Evolutionary conservation across 2,329 filamentous ascomycete genomes (phyloP).

Genomic region (Calycina herbarum): DNA sequence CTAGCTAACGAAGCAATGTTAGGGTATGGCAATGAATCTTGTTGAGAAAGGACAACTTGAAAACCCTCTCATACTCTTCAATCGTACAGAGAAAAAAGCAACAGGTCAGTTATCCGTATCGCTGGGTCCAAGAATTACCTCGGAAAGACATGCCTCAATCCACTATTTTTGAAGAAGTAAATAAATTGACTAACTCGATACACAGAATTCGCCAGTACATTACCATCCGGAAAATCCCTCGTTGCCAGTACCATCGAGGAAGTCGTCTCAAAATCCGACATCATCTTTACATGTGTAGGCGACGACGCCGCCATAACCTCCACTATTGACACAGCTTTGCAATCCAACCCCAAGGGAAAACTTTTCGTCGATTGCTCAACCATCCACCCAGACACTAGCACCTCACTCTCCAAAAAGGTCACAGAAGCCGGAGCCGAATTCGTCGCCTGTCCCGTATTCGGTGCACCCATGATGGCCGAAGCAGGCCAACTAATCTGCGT

Average conservation of each 20-base stretch:
- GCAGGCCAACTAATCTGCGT: slow-evolving; percentile 71
- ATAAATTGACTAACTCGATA: neutral
- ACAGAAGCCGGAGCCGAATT: slow-evolving; percentile 66
- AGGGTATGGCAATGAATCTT: slow-evolving; percentile 80
- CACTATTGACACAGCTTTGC: slow-evolving; percentile 58
- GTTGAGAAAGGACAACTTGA: slow-evolving; percentile 73
- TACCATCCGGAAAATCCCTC: slow-evolving; percentile 62
- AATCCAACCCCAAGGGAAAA: slow-evolving; percentile 63
- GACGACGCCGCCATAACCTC: slow-evolving; percentile 73
- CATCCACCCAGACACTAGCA: slow-evolving; percentile 78
- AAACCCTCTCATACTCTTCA: slow-evolving; percentile 74
- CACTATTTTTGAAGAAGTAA: too few relatives aligned
- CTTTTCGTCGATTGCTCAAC: slow-evolving; percentile 87
- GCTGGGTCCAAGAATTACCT: neutral
- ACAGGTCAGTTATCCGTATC: slow-evolving; percentile 18
- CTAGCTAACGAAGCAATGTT: neutral
- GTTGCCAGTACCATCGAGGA: slow-evolving; percentile 65
- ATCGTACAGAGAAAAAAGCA: slow-evolving; percentile 70
- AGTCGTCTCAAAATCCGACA: slow-evolving; percentile 66
- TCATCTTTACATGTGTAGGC: slow-evolving; percentile 80
- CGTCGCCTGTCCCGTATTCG: slow-evolving; percentile 71
- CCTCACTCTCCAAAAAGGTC: slow-evolving; percentile 60
- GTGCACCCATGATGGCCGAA: slow-evolving; percentile 69
- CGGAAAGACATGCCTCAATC: neutral
- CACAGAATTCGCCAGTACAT: slow-evolving; percentile 59